phyloP scores from a whole-genome alignment of 371 early-diverging fungal genomes.

The Apophysomyces ossiformis region DNA sequence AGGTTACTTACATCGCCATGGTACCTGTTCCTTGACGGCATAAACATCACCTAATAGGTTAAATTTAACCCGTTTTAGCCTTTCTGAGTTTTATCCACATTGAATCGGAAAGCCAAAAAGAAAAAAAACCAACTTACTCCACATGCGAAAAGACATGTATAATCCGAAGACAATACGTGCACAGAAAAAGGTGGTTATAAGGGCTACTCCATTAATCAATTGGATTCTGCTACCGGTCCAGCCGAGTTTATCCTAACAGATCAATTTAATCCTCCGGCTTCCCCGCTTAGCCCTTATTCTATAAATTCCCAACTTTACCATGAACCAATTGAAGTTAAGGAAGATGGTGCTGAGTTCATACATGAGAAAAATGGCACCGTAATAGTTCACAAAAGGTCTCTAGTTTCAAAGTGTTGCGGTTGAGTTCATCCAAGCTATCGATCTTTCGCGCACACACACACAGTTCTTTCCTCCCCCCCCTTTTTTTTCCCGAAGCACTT shows the following conservation, averaged over 20 bases:
- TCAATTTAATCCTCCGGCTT: not conserved
- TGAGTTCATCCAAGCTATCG: not conserved
- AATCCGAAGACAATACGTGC: slow-evolving; percentile 84
- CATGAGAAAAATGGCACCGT: slow-evolving; percentile 86
- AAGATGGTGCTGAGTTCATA: slow-evolving; percentile 92
- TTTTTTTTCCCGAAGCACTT: slow-evolving; percentile 42
- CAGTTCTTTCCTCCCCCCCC: too few relatives aligned
- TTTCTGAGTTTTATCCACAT: too few relatives aligned
- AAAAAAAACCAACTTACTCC: slow-evolving; percentile 44
- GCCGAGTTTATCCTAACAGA: slow-evolving; percentile 72
- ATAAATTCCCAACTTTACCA: slow-evolving; percentile 44
- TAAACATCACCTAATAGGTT: slow-evolving; percentile 32
- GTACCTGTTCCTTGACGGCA: slow-evolving; percentile 63
- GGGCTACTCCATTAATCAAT: slow-evolving; percentile 77
- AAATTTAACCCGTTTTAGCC: slow-evolving; percentile 3
- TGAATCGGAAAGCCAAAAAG: not conserved
- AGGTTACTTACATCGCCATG: slow-evolving; percentile 49
- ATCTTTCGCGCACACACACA: not conserved
- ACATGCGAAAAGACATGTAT: slow-evolving; percentile 69
- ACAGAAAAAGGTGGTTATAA: slow-evolving; percentile 75
- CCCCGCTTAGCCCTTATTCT: too few relatives aligned
- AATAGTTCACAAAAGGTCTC: slow-evolving; percentile 87
- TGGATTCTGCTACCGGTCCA: slow-evolving; percentile 80
- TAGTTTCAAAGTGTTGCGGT: slow-evolving; percentile 20
- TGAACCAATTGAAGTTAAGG: slow-evolving; percentile 93